Base-by-base conservation (phyloP, 139 green algal genomes). In the Chlamydomonas sphaeroides region DNA sequence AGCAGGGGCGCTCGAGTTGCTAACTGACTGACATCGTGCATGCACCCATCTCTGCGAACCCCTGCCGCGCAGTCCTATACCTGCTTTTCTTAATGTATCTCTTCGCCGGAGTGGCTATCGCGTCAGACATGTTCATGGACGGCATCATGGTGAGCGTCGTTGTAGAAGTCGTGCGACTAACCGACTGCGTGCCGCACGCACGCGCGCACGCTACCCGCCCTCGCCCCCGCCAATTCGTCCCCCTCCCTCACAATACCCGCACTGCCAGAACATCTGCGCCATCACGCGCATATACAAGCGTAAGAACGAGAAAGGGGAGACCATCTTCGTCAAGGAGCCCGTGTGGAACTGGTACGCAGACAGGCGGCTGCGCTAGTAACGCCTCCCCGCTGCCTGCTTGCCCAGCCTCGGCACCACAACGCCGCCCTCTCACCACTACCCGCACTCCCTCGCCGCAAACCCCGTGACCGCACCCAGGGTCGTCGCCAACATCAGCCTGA, bases 51-150 rank as follows among this genome's bases (percentile, higher is more conserved):
- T 35, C 35, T n/a, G n/a, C 17, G 11, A 33, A 14, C 35, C 35
- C 35, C 1, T 4, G n/a, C n/a, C 35, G 10, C 49, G 20, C 70
- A 78, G 70, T 33, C 1, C 2, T 48, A 20, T 78, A 78, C 49
- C 42, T 78, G 26, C 32, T 78, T 1, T 78, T 78, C 33, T 49
- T 78, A 49, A 32, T 78, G 23, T 78, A 65, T 33, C 49, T 78
- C 3, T 78, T 78, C 20, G 70, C 70, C 1, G 70, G 70, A 5
- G 70, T 78, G 18, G 48, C 70, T 32, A 65, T 78, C 6, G 70
- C 70, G 7, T 48, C 49, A 0, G 70, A 78, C 49, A 36, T 78
- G 20, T 78, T 78, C 33, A 78, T 78, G 70, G 70, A 63, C 20
- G 70, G 70, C 1, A 65, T 66, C 33, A 66, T 65, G 33, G 45